Percentiles rank a stretch among this genome's conserved stretches.
phyloP scores from a whole-genome alignment of 495 filamentous ascomycete genomes.

The Hypomontagnella monticulosa region DNA sequence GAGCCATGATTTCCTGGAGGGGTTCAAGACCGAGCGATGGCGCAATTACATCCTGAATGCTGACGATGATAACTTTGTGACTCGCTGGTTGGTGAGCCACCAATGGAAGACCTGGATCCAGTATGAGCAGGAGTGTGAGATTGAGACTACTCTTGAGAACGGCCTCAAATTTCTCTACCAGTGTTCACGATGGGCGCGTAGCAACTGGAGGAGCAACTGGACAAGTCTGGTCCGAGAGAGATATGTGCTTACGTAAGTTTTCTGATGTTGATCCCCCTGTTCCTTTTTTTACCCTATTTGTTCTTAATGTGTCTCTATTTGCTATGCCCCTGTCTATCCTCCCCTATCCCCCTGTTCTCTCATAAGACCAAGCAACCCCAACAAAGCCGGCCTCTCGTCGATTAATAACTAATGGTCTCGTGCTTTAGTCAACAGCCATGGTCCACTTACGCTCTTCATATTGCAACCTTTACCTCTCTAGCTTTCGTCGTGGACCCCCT shows the following conservation, averaged over 20 bases:
- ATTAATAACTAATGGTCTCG: constrained; percentile 27
- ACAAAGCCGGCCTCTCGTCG: constrained; percentile 8
- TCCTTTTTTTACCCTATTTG: background rate
- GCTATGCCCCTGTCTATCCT: background rate
- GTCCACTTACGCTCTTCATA: constrained; percentile 69
- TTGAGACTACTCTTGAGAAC: constrained; percentile 69
- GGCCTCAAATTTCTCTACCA: constrained; percentile 66
- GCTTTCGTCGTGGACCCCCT: constrained; percentile 65
- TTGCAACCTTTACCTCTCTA: constrained; percentile 68
- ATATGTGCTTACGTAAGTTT: constrained; percentile 60
- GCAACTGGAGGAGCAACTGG: constrained; percentile 72
- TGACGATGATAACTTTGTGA: constrained; percentile 77
- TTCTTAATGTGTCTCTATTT: no score
- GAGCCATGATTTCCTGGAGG: constrained; percentile 55
- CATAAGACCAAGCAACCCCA: constrained; percentile 19
- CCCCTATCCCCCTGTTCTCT: constrained; percentile 8
- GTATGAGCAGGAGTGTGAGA: constrained; percentile 63
- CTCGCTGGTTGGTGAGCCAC: constrained; percentile 66
- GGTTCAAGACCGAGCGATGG: constrained; percentile 67
- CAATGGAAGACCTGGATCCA: constrained; percentile 71
- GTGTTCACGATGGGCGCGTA: constrained; percentile 69
- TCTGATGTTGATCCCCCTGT: background rate
- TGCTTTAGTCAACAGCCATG: constrained; percentile 62
- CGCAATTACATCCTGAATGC: constrained; percentile 63
- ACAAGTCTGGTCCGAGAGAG: constrained; percentile 64